phyloP scores from a whole-genome alignment of 768 basidiomycete genomes.

The Boletus rubroflammeus region DNA sequence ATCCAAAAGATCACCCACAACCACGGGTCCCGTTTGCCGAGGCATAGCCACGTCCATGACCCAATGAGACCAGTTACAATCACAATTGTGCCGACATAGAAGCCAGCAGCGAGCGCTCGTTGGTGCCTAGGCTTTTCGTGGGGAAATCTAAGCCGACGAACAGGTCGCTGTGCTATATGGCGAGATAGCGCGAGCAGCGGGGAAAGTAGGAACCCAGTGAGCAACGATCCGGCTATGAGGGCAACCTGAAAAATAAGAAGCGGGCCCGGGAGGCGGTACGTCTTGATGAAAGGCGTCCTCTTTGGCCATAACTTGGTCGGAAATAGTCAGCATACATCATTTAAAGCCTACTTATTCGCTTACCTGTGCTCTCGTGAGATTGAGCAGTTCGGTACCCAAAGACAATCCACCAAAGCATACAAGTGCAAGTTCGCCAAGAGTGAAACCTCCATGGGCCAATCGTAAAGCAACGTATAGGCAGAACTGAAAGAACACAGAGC shows the following conservation, averaged over 20 bases:
- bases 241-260: constrained; percentile 90
- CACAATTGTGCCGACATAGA: constrained; percentile 72
- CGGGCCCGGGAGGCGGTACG: constrained; percentile 90
- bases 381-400: constrained; percentile 80
- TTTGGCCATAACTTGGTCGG: constrained; percentile 66
- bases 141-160: constrained; percentile 75
- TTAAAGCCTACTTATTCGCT: constrained; percentile 22
- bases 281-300: constrained; percentile 81
- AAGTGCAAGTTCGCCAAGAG: constrained; percentile 87
- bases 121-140: constrained; percentile 80
- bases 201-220: constrained; percentile 92
- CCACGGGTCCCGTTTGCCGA: constrained; percentile 82
- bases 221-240: constrained; percentile 84
- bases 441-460: constrained; percentile 91
- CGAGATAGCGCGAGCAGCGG: constrained; percentile 90
- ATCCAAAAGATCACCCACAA: constrained; percentile 79
- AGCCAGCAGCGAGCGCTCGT: constrained; percentile 77
- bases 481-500: constrained; percentile 85
- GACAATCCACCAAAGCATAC: constrained; percentile 88
- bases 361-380: constrained; percentile 80
- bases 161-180: constrained; percentile 84
- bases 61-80: constrained; percentile 84
- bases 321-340: constrained; percentile 1
- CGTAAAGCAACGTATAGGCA: constrained; percentile 86
- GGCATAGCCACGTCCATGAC: constrained; percentile 87